Percentiles rank a stretch among this genome's conserved stretches.
These are phyloP conservation scores for Pichia sp. DNA, from an alignment of 1,139 yeast species.

Conservation along the genomic window DNA sequence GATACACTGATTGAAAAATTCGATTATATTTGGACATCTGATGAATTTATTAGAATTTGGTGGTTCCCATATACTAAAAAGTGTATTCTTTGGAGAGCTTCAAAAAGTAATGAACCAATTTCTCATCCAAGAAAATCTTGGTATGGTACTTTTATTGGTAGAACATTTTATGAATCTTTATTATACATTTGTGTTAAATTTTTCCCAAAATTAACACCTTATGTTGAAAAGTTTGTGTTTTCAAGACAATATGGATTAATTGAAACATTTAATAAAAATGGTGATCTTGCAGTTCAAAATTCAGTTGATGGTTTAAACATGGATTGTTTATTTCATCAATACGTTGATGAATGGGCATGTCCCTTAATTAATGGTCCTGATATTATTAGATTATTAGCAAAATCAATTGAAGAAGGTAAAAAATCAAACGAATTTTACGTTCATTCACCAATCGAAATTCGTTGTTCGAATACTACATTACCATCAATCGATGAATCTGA, in stretches of 20 bases:
- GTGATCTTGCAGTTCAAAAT: constrained; percentile 66
- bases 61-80: constrained; percentile 93
- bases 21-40: constrained; percentile 76
- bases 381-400: constrained; percentile 58
- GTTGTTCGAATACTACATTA: constrained; percentile 79
- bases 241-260: constrained; percentile 73
- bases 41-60: constrained; percentile 93
- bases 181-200: constrained; percentile 75
- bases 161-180: constrained; percentile 71
- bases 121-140: constrained; percentile 70
- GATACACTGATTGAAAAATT: constrained; percentile 61
- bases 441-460: constrained; percentile 92
- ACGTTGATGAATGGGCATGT: constrained; percentile 94
- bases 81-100: constrained; percentile 88
- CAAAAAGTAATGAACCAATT: constrained; percentile 57
- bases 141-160: constrained; percentile 77
- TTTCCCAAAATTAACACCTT: constrained; percentile 72
- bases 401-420: constrained; percentile 58
- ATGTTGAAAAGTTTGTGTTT: constrained; percentile 78
- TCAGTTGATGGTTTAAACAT: constrained; percentile 86
- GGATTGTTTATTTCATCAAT: constrained; percentile 94
- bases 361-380: constrained; percentile 76
- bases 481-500: constrained; percentile 23
- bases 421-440: constrained; percentile 60
- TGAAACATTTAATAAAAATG: constrained; percentile 63